Conservation (phyloP, 2,329 filamentous ascomycete genomes). For the Dothideomycetes sp. region DNA sequence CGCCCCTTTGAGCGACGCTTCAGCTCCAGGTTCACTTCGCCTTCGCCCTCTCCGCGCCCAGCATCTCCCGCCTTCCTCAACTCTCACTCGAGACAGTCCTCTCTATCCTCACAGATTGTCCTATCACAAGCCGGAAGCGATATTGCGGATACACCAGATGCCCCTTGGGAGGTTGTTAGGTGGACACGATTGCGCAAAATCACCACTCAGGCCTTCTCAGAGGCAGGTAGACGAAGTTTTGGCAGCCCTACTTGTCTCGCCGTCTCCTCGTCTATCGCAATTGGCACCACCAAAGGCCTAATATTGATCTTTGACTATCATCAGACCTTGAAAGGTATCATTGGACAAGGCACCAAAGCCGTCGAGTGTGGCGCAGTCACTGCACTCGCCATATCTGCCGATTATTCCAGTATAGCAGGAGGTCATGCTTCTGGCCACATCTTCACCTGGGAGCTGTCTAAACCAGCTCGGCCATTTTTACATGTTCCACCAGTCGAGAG, state of each 20-base stretch:
- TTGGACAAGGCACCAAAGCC: slow-evolving; percentile 88
- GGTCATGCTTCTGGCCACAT: slow-evolving; percentile 86
- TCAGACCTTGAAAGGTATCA: slow-evolving; percentile 86
- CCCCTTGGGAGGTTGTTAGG: slow-evolving; percentile 92
- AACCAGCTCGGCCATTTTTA: slow-evolving; percentile 78
- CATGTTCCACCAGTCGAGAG: slow-evolving; percentile 69
- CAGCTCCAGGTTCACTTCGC: slow-evolving; percentile 60
- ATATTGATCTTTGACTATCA: slow-evolving; percentile 96
- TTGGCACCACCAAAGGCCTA: slow-evolving; percentile 90
- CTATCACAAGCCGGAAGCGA: slow-evolving; percentile 45
- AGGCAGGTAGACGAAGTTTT: slow-evolving; percentile 85
- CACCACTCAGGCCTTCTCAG: slow-evolving; percentile 82
- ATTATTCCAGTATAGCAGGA: slow-evolving; percentile 83
- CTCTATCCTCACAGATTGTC: slow-evolving; percentile 61
- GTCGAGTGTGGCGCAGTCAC: slow-evolving; percentile 85
- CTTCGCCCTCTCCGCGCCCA: slow-evolving; percentile 48
- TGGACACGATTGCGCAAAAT: slow-evolving; percentile 93
- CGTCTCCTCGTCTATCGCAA: slow-evolving; percentile 76
- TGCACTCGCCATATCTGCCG: slow-evolving; percentile 80
- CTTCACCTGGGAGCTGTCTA: slow-evolving; percentile 89
- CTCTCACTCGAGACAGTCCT: slow-evolving; percentile 69
- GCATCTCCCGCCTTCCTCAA: slow-evolving; percentile 69
- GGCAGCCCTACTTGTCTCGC: slow-evolving; percentile 82
- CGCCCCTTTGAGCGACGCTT: slow-evolving; percentile 93
- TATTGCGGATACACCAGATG: slow-evolving; percentile 46